These are phyloP conservation scores for Hanseniaspora thailandica DNA, from an alignment of 805 yeast genomes.

Conservation along the genomic window DNA sequence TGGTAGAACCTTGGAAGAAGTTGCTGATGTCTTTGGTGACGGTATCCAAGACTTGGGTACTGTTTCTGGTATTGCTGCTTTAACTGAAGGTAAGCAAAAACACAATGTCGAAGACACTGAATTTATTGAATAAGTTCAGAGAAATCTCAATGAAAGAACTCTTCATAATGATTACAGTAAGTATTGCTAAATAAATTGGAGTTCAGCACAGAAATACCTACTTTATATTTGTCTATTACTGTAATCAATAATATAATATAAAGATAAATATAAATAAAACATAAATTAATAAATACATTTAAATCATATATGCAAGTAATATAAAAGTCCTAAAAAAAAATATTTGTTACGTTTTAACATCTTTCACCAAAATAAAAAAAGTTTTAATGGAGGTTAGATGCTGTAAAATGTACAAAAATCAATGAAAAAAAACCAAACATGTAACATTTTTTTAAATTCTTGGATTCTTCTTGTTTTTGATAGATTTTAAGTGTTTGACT, in stretches of 20 bases:
- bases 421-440: no score
- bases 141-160: no score
- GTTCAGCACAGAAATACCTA: background rate
- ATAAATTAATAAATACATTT: background rate
- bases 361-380: no score
- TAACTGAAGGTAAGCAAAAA: constrained; percentile 15
- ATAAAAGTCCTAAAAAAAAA: no score
- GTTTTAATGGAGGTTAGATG: no score
- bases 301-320: background rate
- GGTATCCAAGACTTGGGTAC: constrained; percentile 17
- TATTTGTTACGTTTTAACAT: no score
- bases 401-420: no score
- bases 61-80: constrained; percentile 13
- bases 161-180: no score
- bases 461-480: no score
- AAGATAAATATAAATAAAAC: background rate
- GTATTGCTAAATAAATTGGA: no score
- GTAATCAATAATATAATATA: background rate
- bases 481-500: no score
- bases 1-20: constrained; percentile 32
- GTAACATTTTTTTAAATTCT: no score
- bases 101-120: constrained; percentile 5
- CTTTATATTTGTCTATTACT: background rate
- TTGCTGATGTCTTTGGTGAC: constrained; percentile 30
- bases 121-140: constrained; percentile 9